Base-by-base conservation (phyloP, 2,329 filamentous ascomycete genomes). In the Raffaelea albimanens region DNA sequence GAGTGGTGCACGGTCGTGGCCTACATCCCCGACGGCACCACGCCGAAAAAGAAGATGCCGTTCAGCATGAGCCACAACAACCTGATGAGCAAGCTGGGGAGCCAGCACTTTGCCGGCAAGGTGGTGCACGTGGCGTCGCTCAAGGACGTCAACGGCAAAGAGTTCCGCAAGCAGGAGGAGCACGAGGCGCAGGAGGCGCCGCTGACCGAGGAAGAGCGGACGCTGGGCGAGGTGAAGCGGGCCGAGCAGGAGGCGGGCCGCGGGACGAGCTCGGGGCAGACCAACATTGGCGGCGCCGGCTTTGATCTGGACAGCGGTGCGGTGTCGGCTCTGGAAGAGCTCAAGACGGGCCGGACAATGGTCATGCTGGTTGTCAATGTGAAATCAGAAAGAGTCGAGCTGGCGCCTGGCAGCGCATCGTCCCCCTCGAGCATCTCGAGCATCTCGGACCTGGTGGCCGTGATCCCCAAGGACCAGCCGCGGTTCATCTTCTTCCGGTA, bases 21-120 rank as follows among this genome's bases (percentile, higher is more conserved):
- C 33, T 93, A 89, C 63, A 80, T 93, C 5, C 87, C 87, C 22
- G 85, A 91, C 63, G 61, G 78, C 1, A 87, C 87, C 36, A 84
- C 83, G 23, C 86, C 93, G 48, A 81, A 87, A 36, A 83, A 88
- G 62, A 93, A 93, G 72, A 93, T 87, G 83, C 76, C 93, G 20
- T 90, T 91, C 63, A 86, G 87, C 5, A 78, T 81, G 21, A 90
- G 87, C 23, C 77, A 85, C 10, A 70, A 90, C 56, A 86, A 85
- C 0, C 73, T 93, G 1, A 76, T 83, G 44, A 77, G 86, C 39
- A 85, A 91, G 65, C 72, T 93, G 10, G 87, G 87, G 41, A 77
- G 80, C 46, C 86, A 93, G 62, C 75, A 87, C 58, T 91, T 93
- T 65, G 71, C 82, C 45, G 84, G 90, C 61, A 84, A 78, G 21